Base-by-base conservation (phyloP, 305 asterid genomes). In the Solanum hybrid region DNA sequence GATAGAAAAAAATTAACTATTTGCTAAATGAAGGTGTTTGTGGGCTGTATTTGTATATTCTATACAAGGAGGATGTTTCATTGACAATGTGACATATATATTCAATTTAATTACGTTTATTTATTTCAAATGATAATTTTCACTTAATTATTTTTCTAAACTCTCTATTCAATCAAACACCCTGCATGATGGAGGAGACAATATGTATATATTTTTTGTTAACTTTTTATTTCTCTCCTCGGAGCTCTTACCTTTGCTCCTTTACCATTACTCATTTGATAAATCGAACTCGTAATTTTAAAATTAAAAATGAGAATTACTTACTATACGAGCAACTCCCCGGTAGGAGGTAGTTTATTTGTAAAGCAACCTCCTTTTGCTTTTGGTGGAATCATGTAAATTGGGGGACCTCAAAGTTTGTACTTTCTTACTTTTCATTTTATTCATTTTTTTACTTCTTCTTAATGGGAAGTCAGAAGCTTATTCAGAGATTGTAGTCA, bases 401-500 rank as follows among this genome's bases (percentile, higher is more conserved):
- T 33, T 85, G 1, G 76, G 84, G 86, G 86, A 88, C 86, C 90
- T 88, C 88, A 77, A 80, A 80, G 33, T 88, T 77, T 88, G 90
- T 88, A 77, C 73, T 89, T 71, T 40, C 61, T 83, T 29, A 71
- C 42, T 29, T 81, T 82, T 34, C 29, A 8, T 26, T n/a, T 57
- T 79, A 76, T 75, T 61, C 7, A 82, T 90, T 91, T 90, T 80
- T 37, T 39, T 2, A 26, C 31, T 89, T 76, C 93, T 80, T 91
- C 90, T n/a, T 88, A 51, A 78, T 90, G 91, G 89, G 86, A 87
- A 91, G 92, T 88, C 91, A 91, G 92, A 90, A 77, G 89, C 88
- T 74, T 87, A 79, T 78, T 79, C 93, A 93, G 94, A 93, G 40
- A 89, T 87, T 91, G 94, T 89, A 91, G 93, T 89, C 93, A 92